Evolutionary conservation across 495 filamentous ascomycete genomes (phyloP), one percentile per base, ranked within the genome.

Genomic region (Niebla homalea): DNA sequence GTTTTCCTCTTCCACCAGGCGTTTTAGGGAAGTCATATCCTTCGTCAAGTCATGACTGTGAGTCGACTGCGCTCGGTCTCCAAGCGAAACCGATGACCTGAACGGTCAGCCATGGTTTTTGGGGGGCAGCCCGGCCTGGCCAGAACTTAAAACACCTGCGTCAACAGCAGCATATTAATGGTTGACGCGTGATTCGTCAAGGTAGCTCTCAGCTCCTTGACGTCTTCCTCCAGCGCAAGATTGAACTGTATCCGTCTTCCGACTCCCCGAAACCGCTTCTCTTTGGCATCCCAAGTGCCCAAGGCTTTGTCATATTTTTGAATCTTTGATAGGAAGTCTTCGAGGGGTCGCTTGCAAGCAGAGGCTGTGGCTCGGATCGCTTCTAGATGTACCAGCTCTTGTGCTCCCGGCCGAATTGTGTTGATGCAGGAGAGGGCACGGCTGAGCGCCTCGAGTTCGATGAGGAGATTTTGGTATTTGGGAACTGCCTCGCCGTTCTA

Each of bases 261-360:
- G 7, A 42, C 39, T 7, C 36, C 50, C 15, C 32, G 39, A 15
- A 32, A 47, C 5, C 16, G 7, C 14, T 14, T 42, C 2, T 48
- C 38, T 40, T 53, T 48, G 16, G 16, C 36, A 16, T 48, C 32
- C 32, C 10, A 36, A 20, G 19, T 40, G 4, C 44, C 50, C 35
- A 53, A 40, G 12, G 42, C 19, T 19, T 48, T 48, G 7, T 53
- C 50, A 16, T 46, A 53, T 16, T 40, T 42, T 23, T 23, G 16
- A 3, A 53, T 14, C 14, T 22, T 23, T 11, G 12, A 21, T 2
- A 53, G 3, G 36, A 48, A 53, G 16, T 8, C 18, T 20, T 53
- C 50, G 14, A 37, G 44, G 1, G 41, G 53, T 20, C 38, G 55
- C 19, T 37, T 53, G 49, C 18, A 58, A 32, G 48, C 53, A 25